Base-by-base conservation (phyloP, 2,329 filamentous ascomycete genomes). In the Rutstroemia sp. region DNA sequence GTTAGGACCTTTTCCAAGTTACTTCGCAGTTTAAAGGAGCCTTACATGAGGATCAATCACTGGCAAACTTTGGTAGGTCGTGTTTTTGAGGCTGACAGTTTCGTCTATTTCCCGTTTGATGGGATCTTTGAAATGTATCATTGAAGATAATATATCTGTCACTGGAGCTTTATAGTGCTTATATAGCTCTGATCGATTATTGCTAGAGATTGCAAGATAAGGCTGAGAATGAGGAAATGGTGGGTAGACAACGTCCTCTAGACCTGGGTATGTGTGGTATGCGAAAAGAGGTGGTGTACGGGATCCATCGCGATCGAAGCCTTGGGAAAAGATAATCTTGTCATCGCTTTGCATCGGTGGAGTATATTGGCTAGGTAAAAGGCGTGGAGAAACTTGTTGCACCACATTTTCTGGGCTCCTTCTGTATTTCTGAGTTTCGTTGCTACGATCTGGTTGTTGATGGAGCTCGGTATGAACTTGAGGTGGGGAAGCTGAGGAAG, bases 21-120 rank as follows among this genome's bases (percentile, higher is more conserved):
- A 27, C 46, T 51, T 51, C 37, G 30, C 52, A 55, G 55, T 48
- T 56, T 48, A 49, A 57, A 53, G 75, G 71, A 74, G 74, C 84
- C 83, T 86, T 85, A 91, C 87, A 82, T 88, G 86, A 64, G 87
- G 79, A 64, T 88, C 84, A 68, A 88, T 80, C 51, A 78, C 77
- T 57, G 80, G 63, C 17, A 69, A 60, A 64, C 83, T 84, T 65
- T 83, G 85, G 70, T 89, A 89, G 73, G 76, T 80, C 73, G 88
- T 81, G 71, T 84, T 66, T 62, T 65, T 87, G 5, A 84, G 79
- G 63, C 78, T 81, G 68, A 87, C 77, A 54, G 80, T 66, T 50
- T 80, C 76, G 61, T 85, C 82, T 62, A 78, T 76, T 57, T 88
- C 86, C 60, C 83, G 78, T 78, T 89, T 89, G 71, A 86, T 78